Evolutionary conservation across 176 grass and related monocot genomes (phyloP), one percentile per base, ranked within the genome.

Genomic region (Oryza longistaminata): DNA sequence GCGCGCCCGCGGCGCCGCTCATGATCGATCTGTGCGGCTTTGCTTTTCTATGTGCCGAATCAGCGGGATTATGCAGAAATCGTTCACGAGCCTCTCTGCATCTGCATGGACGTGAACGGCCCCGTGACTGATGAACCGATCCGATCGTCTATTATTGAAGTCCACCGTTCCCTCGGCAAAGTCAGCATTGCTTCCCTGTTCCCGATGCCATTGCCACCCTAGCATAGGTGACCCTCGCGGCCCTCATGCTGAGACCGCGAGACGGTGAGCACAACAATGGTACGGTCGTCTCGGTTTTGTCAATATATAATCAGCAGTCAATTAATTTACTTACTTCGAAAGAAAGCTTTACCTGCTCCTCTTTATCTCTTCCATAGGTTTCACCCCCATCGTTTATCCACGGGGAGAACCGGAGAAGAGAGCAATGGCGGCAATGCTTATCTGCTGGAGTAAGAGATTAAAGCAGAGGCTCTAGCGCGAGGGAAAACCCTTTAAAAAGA

Each of bases 51-150:
- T 71, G 83, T 64, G 83, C 77, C 16, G 70, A 14, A 29, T 31
- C 83, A 49, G 82, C 76, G 70, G 82, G 80, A 76, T 75, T 75
- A 89, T 15, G 82, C 76, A 66, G 85, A 71, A 68, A 10, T 64
- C 14, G 21, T 3, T 11, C 71, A 78, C 77, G 71, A 12, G 7
- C n/a, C 39, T 5, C 58, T 62, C 58, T 62, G 58, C 58, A 24
- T 62, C 58, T 62, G 52, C 40, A 49, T 26, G 71, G 72, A 39
- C 50, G 19, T 58, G 83, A 11, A 15, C 42, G 10, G 2, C 34
- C 81, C 44, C 60, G 42, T 83, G 70, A 19, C 58, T 61, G 62
- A 72, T 61, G 12, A 21, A 26, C 4, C 33, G 7, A 71, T 66
- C 22, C 35, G 39, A 78, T 86, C 35, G 39, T 26, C 74, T 8